Evolutionary conservation across 1,284 basidiomycete species (phyloP).

Genomic region (Puccinia triticina): DNA sequence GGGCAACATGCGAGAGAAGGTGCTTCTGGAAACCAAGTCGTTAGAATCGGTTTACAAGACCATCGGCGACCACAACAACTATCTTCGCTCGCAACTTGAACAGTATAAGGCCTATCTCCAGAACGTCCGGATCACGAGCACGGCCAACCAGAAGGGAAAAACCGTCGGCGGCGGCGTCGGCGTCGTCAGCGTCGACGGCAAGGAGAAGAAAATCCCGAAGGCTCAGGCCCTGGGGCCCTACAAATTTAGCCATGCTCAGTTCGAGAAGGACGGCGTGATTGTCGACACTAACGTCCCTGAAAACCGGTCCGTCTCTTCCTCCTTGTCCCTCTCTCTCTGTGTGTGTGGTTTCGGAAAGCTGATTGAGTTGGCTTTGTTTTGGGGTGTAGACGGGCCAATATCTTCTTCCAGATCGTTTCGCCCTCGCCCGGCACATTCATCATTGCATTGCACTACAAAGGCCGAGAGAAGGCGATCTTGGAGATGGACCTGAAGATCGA

Average conservation of each 20-base stretch:
- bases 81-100: constrained; percentile 91
- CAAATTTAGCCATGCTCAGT: constrained; percentile 92
- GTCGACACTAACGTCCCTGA: constrained; percentile 98
- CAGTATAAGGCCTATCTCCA: constrained; percentile 99
- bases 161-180: constrained; percentile 87
- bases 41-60: constrained; percentile 98
- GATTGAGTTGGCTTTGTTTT: constrained; percentile 14
- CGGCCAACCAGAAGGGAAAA: constrained; percentile 65
- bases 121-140: constrained; percentile 83
- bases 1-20: constrained; percentile 94
- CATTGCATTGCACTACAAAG: constrained; percentile 97
- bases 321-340: neutral
- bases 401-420: constrained; percentile 97
- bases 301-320: constrained; percentile 71
- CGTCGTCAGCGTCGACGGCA: constrained; percentile 91
- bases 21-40: constrained; percentile 84
- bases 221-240: constrained; percentile 89
- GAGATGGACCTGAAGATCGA: constrained; percentile 99
- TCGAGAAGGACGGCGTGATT: constrained; percentile 99
- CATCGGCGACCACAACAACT: constrained; percentile 98
- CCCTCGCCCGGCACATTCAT: constrained; percentile 98
- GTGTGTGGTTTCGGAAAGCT: neutral
- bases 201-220: constrained; percentile 85
- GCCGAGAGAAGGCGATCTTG: constrained; percentile 96
- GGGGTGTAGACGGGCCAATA: constrained; percentile 78